phyloP scores from a whole-genome alignment of 495 filamentous ascomycete species.

The Daldinia concentrica region DNA sequence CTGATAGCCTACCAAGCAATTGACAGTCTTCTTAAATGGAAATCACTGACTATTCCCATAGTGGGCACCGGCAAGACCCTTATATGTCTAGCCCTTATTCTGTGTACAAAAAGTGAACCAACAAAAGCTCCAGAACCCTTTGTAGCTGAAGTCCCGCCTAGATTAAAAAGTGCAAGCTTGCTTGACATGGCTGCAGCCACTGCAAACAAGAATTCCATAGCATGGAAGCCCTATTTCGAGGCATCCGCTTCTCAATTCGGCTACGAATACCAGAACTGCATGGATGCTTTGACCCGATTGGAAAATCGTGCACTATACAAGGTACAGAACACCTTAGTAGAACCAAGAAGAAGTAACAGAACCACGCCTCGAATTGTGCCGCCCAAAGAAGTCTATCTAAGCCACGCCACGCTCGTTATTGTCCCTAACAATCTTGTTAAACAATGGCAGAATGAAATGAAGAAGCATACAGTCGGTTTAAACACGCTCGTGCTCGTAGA shows the following conservation, averaged over 20 bases:
- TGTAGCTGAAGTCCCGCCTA: slow-evolving; percentile 52
- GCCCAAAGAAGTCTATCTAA: slow-evolving; percentile 66
- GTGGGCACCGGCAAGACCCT: slow-evolving; percentile 83
- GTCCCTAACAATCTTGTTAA: slow-evolving; percentile 74
- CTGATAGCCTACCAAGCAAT: slow-evolving; percentile 49
- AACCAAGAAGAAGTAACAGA: slow-evolving; percentile 56
- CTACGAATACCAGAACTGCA: slow-evolving; percentile 59
- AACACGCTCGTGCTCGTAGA: slow-evolving; percentile 67
- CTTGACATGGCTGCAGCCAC: slow-evolving; percentile 76
- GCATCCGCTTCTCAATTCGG: slow-evolving; percentile 43
- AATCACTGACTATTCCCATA: slow-evolving; percentile 30
- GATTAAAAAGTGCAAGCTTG: slow-evolving; percentile 56
- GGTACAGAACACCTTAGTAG: slow-evolving; percentile 47
- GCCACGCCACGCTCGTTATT: slow-evolving; percentile 73
- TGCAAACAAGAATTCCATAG: slow-evolving; percentile 68
- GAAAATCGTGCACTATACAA: slow-evolving; percentile 48
- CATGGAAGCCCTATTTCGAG: slow-evolving; percentile 73
- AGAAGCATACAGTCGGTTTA: slow-evolving; percentile 73
- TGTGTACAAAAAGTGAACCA: slow-evolving; percentile 78
- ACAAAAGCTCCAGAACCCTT: slow-evolving; percentile 64
- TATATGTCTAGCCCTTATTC: slow-evolving; percentile 82
- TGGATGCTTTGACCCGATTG: slow-evolving; percentile 57
- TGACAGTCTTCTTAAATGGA: slow-evolving; percentile 9
- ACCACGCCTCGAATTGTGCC: slow-evolving; percentile 39
- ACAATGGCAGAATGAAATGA: slow-evolving; percentile 74